Conservation (phyloP, 2,329 filamentous ascomycete genomes). For the Ilyonectria mors-panacis region DNA sequence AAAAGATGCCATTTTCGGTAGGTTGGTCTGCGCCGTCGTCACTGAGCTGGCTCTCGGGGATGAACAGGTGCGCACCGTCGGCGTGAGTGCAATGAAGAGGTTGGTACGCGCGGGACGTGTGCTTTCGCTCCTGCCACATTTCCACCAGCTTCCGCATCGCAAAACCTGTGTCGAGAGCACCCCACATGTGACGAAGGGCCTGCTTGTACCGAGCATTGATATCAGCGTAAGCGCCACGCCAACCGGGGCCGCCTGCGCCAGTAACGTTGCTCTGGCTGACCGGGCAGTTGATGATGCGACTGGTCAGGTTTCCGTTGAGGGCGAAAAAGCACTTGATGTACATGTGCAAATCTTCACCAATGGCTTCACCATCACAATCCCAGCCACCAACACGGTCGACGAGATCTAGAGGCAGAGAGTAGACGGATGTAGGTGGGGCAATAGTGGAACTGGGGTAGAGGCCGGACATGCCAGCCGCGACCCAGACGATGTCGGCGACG, state of each 20-base stretch:
- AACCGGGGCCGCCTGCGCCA: conserved; percentile 68
- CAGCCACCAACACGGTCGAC: conserved; percentile 80
- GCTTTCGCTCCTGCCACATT: conserved; percentile 71
- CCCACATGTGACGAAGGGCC: conserved; percentile 83
- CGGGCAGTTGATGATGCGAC: conserved; percentile 75
- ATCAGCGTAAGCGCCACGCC: conserved; percentile 69
- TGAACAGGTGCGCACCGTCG: conserved; percentile 62
- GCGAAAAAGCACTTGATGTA: conserved; percentile 85
- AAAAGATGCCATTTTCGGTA: conserved; percentile 67
- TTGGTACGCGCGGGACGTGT: conserved; percentile 68
- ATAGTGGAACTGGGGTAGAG: conserved; percentile 75
- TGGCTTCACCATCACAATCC: conserved; percentile 79
- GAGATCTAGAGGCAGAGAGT: conserved; percentile 77
- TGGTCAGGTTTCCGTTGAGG: conserved; percentile 77
- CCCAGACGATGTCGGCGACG: conserved; percentile 81
- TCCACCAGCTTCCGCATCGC: conserved; percentile 71
- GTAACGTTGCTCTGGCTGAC: conserved; percentile 82
- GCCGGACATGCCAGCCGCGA: conserved; percentile 78
- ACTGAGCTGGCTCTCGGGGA: conserved; percentile 61
- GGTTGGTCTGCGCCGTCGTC: conserved; percentile 57
- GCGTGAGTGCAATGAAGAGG: conserved; percentile 67
- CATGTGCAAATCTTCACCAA: conserved; percentile 85
- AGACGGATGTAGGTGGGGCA: conserved; percentile 81
- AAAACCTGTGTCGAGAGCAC: conserved; percentile 78
- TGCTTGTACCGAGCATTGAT: conserved; percentile 79